Evolutionary conservation across 1,284 basidiomycete species (phyloP).

Genomic region (Agroathelia rolfsii): DNA sequence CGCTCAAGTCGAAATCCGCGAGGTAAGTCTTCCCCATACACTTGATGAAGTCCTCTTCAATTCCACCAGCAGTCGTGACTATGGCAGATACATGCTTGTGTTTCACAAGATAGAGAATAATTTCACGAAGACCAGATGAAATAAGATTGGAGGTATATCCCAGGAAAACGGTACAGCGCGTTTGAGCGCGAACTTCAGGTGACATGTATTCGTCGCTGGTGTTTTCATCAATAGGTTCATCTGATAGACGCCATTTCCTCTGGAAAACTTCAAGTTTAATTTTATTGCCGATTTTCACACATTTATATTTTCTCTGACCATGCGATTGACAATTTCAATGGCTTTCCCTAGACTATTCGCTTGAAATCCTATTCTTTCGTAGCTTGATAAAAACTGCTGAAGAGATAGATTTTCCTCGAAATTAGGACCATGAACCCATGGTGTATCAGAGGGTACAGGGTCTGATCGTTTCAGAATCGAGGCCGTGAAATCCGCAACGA

Average conservation of each 20-base stretch:
- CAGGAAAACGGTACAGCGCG: constrained; percentile 83
- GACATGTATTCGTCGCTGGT: constrained; percentile 56
- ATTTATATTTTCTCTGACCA: constrained; percentile 40
- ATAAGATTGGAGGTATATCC: constrained; percentile 99
- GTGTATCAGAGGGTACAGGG: constrained; percentile 60
- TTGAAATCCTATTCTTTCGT: constrained; percentile 92
- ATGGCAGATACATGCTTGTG: constrained; percentile 85
- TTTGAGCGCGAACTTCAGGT: constrained; percentile 53
- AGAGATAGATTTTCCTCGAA: constrained; percentile 69
- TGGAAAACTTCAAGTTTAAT: constrained; percentile 22
- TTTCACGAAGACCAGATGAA: constrained; percentile 91
- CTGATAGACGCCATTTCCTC: constrained; percentile 77
- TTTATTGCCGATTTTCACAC: not conserved
- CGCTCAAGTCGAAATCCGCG: constrained; percentile 89
- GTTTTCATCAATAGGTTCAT: constrained; percentile 62
- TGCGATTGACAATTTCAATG: constrained; percentile 83
- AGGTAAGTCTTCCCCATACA: constrained; percentile 94
- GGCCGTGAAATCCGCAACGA: no score
- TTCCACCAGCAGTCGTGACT: constrained; percentile 96
- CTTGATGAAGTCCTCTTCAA: constrained; percentile 99
- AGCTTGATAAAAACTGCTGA: constrained; percentile 65
- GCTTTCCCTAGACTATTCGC: constrained; percentile 86
- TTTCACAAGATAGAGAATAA: constrained; percentile 90
- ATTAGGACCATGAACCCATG: constrained; percentile 82
- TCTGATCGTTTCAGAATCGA: constrained; percentile 76